Conservation (phyloP, 352 stramenopile genomes). For the Elongisporangium prolatum region DNA sequence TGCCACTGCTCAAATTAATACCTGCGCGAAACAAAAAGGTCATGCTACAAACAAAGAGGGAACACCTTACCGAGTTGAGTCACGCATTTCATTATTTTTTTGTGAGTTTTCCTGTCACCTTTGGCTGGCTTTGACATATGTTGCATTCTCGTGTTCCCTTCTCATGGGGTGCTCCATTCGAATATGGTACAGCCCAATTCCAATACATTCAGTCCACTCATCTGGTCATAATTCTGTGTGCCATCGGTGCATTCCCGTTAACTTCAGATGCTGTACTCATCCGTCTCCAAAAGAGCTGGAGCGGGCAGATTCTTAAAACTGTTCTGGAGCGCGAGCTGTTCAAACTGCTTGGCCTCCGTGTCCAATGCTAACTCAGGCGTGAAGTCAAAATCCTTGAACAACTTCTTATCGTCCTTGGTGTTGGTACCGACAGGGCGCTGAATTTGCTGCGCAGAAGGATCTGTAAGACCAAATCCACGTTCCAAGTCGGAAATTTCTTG, state of each 20-base stretch:
- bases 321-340: slow-evolving; percentile 79
- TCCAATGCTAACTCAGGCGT: slow-evolving; percentile 78
- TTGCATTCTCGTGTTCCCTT: background rate
- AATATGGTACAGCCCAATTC: background rate
- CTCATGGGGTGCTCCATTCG: background rate
- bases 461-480: slow-evolving; percentile 51
- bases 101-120: background rate
- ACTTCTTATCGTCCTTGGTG: slow-evolving; percentile 64
- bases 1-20: background rate
- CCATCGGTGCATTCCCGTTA: background rate
- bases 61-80: background rate
- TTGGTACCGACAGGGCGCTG: slow-evolving; percentile 45
- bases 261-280: slow-evolving; percentile 78
- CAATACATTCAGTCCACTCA: background rate
- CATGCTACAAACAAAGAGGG: background rate
- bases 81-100: background rate
- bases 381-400: slow-evolving; percentile 88
- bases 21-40: background rate
- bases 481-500: slow-evolving; percentile 87
- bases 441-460: slow-evolving; percentile 54
- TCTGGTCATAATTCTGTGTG: background rate
- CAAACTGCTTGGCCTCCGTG: slow-evolving; percentile 80
- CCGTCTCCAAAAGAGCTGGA: slow-evolving; percentile 61
- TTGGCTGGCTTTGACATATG: background rate
- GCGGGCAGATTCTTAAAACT: slow-evolving; percentile 79